Evolutionary conservation across 2,329 filamentous ascomycete species (phyloP), one percentile per base, ranked within the genome.

Genomic region (Colletotrichum liriopes): DNA sequence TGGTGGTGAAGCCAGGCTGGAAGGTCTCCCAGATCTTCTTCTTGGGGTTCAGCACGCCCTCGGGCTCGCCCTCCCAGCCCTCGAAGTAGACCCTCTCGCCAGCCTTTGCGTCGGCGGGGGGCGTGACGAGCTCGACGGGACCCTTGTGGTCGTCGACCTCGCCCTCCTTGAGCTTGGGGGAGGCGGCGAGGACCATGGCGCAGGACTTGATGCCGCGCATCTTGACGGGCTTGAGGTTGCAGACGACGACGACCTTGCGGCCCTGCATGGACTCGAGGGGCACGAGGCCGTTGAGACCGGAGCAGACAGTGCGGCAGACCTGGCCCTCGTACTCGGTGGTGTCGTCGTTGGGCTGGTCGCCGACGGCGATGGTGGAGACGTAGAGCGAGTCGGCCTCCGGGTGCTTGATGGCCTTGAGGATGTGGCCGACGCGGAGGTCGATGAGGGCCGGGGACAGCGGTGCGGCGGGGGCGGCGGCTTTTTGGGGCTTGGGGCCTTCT

Each of bases 11-110:
- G 0, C 96, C 96, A 1, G 95, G 95, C 88, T 98, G 96, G 84
- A 98, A 94, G 12, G 89, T 94, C 88, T 99, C 96, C 95, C 96
- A 98, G 73, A 98, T 87, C 92, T 98, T 98, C 92, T 98, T 99
- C 92, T 99, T 99, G 71, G 96, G 96, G 88, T 98, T 99, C 70
- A 99, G 89, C 63, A 96, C 91, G 74, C 92, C 93, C 88, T 99
- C 96, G 0, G 96, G 95, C 87, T 97, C 93, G 72, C 94, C 95
- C 82, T 94, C 89, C 92, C 94, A 99, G 59, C 96, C 96, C 81
- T 98, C 94, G 81, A 99, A 99, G 88, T 88, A 95, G 63, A 98
- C 93, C 18, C 94, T 88, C 81, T 98, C 94, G 71, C 96, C 96
- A 7, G 95, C 94, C 80, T 92, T 90, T 54, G 94, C 88, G 51